phyloP scores from a whole-genome alignment of 2,329 filamentous ascomycete species.

The Rutstroemia sp. region DNA sequence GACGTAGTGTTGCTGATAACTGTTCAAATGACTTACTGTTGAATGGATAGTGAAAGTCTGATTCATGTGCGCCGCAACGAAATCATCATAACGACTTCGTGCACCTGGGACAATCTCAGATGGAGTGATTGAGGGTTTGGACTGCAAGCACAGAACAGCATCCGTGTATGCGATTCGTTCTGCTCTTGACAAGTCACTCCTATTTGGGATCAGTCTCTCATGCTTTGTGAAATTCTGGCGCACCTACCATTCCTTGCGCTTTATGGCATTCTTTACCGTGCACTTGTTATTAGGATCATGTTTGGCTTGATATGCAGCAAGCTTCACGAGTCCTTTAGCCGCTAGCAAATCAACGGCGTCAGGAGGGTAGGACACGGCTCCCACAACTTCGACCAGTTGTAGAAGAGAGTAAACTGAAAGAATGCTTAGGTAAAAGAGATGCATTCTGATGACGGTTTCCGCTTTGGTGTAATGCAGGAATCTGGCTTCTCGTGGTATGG shows the following conservation, averaged over 20 bases:
- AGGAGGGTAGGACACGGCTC: not conserved
- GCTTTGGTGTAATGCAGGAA: no score
- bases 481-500: no score
- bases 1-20: not conserved
- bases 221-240: not conserved
- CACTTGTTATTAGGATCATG: slow-evolving; percentile 21
- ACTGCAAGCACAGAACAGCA: slow-evolving; percentile 32
- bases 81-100: slow-evolving; percentile 32
- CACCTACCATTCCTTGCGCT: slow-evolving; percentile 36
- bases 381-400: not conserved
- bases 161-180: slow-evolving; percentile 28
- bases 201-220: slow-evolving; percentile 1
- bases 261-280: slow-evolving; percentile 31
- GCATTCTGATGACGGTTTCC: not conserved
- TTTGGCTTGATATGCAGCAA: slow-evolving; percentile 24
- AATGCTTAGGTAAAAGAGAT: not conserved
- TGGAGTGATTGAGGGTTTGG: slow-evolving; percentile 26
- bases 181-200: slow-evolving; percentile 11
- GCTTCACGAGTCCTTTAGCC: slow-evolving; percentile 26
- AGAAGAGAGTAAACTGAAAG: not conserved
- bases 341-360: slow-evolving; percentile 27
- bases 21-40: slow-evolving; percentile 14
- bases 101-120: slow-evolving; percentile 27
- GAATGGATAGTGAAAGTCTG: slow-evolving; percentile 21
- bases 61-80: slow-evolving; percentile 31